Conservation (phyloP, 352 stramenopile species). For the Phytophthora litchii region DNA sequence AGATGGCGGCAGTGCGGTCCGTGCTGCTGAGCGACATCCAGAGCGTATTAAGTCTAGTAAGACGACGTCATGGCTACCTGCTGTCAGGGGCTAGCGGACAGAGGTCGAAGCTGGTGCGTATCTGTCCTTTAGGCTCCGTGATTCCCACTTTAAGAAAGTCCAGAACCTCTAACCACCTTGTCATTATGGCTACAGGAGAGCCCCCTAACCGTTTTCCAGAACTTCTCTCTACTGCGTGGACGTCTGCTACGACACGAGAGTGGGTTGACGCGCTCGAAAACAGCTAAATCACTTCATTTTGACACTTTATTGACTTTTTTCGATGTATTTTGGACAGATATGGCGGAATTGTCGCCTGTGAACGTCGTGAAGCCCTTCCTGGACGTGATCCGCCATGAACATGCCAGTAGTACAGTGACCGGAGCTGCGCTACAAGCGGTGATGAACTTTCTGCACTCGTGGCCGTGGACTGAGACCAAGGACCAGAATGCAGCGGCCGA, state of each 20-base stretch:
- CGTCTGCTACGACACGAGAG: conserved; percentile 66
- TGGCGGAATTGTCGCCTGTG: conserved; percentile 63
- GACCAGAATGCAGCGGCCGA: conserved; percentile 51
- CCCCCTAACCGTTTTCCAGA: conserved; percentile 62
- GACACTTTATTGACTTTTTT: conserved; percentile 13
- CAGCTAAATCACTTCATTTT: conserved; percentile 2
- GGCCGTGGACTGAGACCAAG: conserved; percentile 57
- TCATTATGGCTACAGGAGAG: conserved; percentile 44
- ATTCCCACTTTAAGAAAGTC: neutral
- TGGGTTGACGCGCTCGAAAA: conserved; percentile 23
- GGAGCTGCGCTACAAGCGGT: conserved; percentile 92
- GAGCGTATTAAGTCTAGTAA: conserved; percentile 66
- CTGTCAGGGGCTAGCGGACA: conserved; percentile 25
- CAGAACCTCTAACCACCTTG: neutral
- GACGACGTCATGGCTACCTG: conserved; percentile 60
- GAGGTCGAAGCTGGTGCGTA: conserved; percentile 30
- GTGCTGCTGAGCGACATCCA: conserved; percentile 80
- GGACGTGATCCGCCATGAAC: conserved; percentile 91
- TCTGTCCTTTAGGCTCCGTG: neutral
- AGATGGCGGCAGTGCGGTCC: conserved; percentile 38
- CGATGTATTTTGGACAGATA: conserved; percentile 37
- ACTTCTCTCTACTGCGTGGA: conserved; percentile 59
- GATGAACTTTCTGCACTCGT: conserved; percentile 95
- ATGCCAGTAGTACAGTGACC: conserved; percentile 94
- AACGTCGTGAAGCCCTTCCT: conserved; percentile 93